These are phyloP conservation scores for Emiliania huxleyi DNA, from an alignment of 78 protist species.

Conservation along the genomic window DNA sequence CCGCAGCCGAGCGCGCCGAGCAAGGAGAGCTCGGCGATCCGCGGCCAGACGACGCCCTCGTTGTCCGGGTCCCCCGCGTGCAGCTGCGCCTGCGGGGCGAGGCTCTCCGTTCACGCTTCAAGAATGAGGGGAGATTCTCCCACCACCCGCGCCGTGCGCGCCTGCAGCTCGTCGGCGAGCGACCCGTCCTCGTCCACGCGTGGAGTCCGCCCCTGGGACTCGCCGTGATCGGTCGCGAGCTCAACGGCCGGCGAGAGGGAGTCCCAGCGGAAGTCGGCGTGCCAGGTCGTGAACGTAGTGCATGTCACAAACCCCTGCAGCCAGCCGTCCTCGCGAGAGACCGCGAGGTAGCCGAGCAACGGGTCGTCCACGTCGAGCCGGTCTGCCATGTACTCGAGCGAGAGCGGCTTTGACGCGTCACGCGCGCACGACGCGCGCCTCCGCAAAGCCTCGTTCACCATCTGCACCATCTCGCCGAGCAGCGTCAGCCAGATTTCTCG, in stretches of 20 bases:
- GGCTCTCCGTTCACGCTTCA: no score
- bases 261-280: constrained; percentile 27
- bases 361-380: constrained; percentile 41
- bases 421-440: background rate
- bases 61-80: constrained; percentile 37
- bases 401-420: constrained; percentile 15
- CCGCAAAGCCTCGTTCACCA: constrained; percentile 27
- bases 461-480: constrained; percentile 27
- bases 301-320: constrained; percentile 32
- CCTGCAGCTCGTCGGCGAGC: background rate
- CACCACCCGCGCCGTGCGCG: no score
- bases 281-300: constrained; percentile 45
- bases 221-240: background rate
- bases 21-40: constrained; percentile 36
- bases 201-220: no score
- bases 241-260: background rate
- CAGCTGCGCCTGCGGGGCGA: no score
- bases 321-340: constrained; percentile 23
- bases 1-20: constrained; percentile 54
- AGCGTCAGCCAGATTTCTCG: background rate
- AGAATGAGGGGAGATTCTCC: no score
- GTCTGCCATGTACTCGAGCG: constrained; percentile 42
- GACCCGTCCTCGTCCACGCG: background rate
- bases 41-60: constrained; percentile 25
- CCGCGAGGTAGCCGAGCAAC: constrained; percentile 2